These are phyloP conservation scores for Actinomucor elegans DNA, from an alignment of 371 early-diverging fungal species.

Conservation along the genomic window DNA sequence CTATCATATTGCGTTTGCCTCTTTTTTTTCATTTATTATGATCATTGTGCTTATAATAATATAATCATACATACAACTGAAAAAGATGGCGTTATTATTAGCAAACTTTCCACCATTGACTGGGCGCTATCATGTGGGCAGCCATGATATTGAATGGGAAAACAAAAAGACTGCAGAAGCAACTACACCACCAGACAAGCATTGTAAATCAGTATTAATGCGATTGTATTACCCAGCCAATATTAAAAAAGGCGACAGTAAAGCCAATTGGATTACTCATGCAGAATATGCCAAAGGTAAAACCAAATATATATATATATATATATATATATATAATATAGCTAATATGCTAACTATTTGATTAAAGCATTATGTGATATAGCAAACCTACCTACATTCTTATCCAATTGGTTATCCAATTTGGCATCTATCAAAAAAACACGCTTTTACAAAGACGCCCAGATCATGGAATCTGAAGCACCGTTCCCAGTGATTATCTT, in stretches of 20 bases:
- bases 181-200: background rate
- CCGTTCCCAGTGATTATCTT: slow-evolving; percentile 36
- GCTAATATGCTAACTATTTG: too few relatives aligned
- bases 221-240: slow-evolving; percentile 25
- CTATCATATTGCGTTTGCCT: background rate
- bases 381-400: slow-evolving; percentile 6
- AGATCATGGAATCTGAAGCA: background rate
- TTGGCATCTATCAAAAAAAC: slow-evolving; percentile 13
- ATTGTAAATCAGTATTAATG: slow-evolving; percentile 8
- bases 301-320: too few relatives aligned
- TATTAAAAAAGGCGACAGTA: slow-evolving; percentile 6
- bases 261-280: slow-evolving; percentile 15
- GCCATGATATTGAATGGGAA: slow-evolving; percentile 31
- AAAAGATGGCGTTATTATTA: slow-evolving; percentile 14
- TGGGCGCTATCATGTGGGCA: slow-evolving; percentile 29
- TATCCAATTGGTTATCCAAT: slow-evolving; percentile 18
- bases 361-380: slow-evolving; percentile 12
- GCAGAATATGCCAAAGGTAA: slow-evolving; percentile 16
- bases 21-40: background rate
- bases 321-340: background rate
- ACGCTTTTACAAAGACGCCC: slow-evolving; percentile 12
- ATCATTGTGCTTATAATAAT: background rate
- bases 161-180: background rate
- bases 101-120: slow-evolving; percentile 26
- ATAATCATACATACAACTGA: background rate